Evolutionary conservation across 495 filamentous ascomycete genomes (phyloP).

Genomic region (Darksidea phi): DNA sequence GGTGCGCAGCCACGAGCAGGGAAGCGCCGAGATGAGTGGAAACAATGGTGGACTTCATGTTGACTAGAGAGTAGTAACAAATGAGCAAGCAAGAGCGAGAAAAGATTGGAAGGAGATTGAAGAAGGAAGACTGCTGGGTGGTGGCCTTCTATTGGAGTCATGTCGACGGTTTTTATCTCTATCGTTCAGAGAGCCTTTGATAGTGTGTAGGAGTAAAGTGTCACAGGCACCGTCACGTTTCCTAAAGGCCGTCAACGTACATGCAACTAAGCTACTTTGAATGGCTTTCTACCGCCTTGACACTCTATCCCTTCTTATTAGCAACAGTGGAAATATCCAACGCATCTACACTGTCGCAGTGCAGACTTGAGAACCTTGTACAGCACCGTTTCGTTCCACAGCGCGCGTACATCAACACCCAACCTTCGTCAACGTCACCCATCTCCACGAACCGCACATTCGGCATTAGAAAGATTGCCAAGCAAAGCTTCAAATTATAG

Average conservation of each 20-base stretch:
- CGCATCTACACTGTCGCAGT: background rate
- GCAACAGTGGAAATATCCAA: background rate
- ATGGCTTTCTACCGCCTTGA: background rate
- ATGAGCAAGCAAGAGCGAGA: background rate
- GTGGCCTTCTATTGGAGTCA: background rate
- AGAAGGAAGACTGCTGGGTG: background rate
- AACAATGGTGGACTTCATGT: conserved; percentile 9
- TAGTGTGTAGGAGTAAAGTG: background rate
- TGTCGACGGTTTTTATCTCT: background rate
- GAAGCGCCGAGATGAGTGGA: conserved; percentile 5
- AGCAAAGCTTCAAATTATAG: background rate
- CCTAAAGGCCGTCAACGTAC: background rate
- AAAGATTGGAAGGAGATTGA: background rate
- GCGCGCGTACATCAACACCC: no score
- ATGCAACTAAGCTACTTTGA: background rate
- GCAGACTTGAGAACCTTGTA: background rate
- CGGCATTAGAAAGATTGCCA: background rate
- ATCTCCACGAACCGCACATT: background rate
- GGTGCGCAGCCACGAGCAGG: conserved; percentile 1
- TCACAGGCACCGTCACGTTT: background rate
- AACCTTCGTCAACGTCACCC: background rate
- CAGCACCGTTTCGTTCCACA: background rate
- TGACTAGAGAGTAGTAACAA: background rate
- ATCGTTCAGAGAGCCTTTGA: conserved; percentile 2
- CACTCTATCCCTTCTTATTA: background rate